Evolutionary conservation across 495 filamentous ascomycete genomes (phyloP).

Genomic region (Chaetomium tenue): DNA sequence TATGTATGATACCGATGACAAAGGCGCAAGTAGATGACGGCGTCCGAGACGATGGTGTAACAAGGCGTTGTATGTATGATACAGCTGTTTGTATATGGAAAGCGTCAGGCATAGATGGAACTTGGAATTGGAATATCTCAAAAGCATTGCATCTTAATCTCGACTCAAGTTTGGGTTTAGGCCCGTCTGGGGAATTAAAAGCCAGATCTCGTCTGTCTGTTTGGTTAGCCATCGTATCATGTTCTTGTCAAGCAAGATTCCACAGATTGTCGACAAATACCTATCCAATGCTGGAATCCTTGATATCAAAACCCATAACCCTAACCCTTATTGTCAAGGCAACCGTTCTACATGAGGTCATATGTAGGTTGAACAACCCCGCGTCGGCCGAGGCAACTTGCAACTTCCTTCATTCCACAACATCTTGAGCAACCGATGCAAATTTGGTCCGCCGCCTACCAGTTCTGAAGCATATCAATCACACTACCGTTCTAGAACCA

Average conservation of each 20-base stretch:
- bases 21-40: not conserved
- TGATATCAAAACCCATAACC: too few species aligned
- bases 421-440: not conserved
- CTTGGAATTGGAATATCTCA: not conserved
- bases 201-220: too few species aligned
- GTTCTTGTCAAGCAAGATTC: too few species aligned
- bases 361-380: not conserved
- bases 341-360: slow-evolving; percentile 16
- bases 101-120: not conserved
- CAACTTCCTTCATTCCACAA: not conserved
- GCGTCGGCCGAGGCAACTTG: not conserved
- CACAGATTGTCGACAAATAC: too few species aligned
- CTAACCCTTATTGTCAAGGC: not conserved
- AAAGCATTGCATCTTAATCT: not conserved
- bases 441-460: not conserved
- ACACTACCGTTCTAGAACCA: not conserved
- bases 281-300: too few species aligned
- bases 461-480: not conserved
- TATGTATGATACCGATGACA: slow-evolving; percentile 9
- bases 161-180: too few species aligned
- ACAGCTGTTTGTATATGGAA: not conserved
- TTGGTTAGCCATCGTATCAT: too few species aligned
- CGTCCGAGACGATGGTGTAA: not conserved
- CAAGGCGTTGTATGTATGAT: not conserved
- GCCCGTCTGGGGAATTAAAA: too few species aligned